Base-by-base conservation (phyloP, 108 stramenopile species). In the Schizochytrium sp. region DNA sequence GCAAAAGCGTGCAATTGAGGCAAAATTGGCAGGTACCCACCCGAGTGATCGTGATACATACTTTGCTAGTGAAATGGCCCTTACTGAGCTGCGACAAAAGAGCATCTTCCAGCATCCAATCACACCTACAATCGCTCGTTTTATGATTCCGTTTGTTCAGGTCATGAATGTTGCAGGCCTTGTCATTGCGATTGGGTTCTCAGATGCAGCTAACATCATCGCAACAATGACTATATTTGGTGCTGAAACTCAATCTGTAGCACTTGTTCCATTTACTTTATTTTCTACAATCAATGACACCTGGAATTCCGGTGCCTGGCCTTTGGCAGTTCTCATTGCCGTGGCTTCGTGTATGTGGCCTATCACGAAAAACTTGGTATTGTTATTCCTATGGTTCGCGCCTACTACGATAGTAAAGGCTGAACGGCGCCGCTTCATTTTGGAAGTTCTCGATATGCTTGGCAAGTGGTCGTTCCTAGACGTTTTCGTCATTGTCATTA, bases 311-410 rank as follows among this genome's bases (percentile, higher is more conserved):
- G 76, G 76, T 8, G 76, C 76, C 50, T 83, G 76, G 76, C 28
- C 15, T 13, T 7, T 83, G 15, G 76, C 76, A 10, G 38, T 83
- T 2, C 38, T 83, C 28, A 83, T 83, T 1, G 76, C 53, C 53
- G 76, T 83, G n/a, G 76, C 76, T 38, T 83, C 76, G 76, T 83
- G 76, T 2, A 55, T 55, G 76, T 83, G 76, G 76, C 76, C 76
- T 17, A 83, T 83, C 2, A 28, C 53, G 28, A 83, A 83, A 40
- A 83, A 83, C 28, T 38, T 55, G 45, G 5, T 83, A 40, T 40
- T 83, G 15, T 28, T 83, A 8, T 55, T 83, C 47, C 5, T 83
- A 10, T 83, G 76, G 76, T 83, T 83, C 55, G 53, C 3, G 2
- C 76, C 76, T 8, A 83, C 50, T 5, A 83, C 76, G 0, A 83